Evolutionary conservation across 2,329 filamentous ascomycete species (phyloP), one percentile per base, ranked within the genome.

Genomic region (Pyrenochaeta sp.): DNA sequence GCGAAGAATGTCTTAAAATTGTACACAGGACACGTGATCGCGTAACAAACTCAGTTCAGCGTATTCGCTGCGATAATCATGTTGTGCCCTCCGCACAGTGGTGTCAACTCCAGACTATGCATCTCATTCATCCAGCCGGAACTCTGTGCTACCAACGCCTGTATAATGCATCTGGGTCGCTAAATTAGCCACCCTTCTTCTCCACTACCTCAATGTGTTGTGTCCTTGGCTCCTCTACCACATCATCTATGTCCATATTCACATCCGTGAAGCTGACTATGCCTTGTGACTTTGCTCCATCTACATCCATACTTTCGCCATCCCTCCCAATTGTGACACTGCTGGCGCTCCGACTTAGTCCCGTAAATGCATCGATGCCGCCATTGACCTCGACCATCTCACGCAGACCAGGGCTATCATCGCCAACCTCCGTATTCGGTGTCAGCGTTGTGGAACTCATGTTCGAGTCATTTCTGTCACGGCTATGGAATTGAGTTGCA

Each of bases 401-500:
- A 27, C 51, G 54, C 21, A 60, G 53, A 7, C 52, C 58, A 2
- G 45, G 33, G 2, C 47, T 56, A 6, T 63, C 65, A 10, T 72
- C 68, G 1, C 64, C 69, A 14, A 68, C 40, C 14, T 74, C 71
- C 1, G 71, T 73, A 14, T 73, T 70, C 2, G 73, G 73, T 7
- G 72, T 75, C n/a, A 75, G 46, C 9, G 73, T 75, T 15, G 66
- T 63, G 15, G 61, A 67, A 11, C 63, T 67, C 27, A 68, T 41
- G 15, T 57, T 61, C 1, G 63, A 67, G 35, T 58, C 60, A 31
- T 61, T 55, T 4, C 54, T 31, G 32, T 36, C 43, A 20, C 54
- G 54, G 6, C 44, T 52, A 23, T 67, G 58, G 27, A 58, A 67
- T 10, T 69, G 47, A 35, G 55, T 51, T 12, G 68, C 61, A 43